Base-by-base conservation (phyloP, 495 filamentous ascomycete genomes). In the Penicillium samsonianum region DNA sequence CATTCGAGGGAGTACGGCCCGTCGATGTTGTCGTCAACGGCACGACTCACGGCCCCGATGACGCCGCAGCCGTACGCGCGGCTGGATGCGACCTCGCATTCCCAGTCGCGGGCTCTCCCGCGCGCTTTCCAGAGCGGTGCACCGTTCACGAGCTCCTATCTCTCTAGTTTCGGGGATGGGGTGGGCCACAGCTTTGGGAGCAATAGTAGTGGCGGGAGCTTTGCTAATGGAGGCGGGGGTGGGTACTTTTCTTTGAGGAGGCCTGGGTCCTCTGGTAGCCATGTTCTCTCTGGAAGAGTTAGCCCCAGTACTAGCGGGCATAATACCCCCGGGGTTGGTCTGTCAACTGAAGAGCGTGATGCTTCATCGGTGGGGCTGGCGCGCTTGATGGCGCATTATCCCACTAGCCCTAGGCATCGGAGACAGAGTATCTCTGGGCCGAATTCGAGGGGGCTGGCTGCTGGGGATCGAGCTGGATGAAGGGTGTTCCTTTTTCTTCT, bases 211-310 rank as follows among this genome's bases (percentile, higher is more conserved):
- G 22, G 53, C 23, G 48, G 50, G 17, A 50, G 46, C 40, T 42
- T 48, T 23, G 44, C 25, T 16, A 49, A 16, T 25, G 57, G 58
- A 33, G 30, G 44, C 26, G 65, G 35, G 16, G 35, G 62, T 20
- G 65, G 72, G 0, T 76, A 73, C 60, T 74, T 74, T 42, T 55
- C 67, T 19, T 45, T 70, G 10, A 59, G 51, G 25, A 51, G 51
- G 22, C 58, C 58, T 30, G 61, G 57, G 7, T 42, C 41, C n/a
- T 45, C 45, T 33, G 50, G 54, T 8, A 49, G 52, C 8, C 50
- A 60, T 23, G 22, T 57, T 4, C 43, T 46, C 6, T 67, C 59
- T 26, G 47, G 38, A 28, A 58, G 52, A 43, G 60, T 19, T 22
- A 66, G 60, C 16, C 64, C 60, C 0, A 67, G 40, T 43, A 55